Evolutionary conservation across 2,329 filamentous ascomycete species (phyloP), one percentile per base, ranked within the genome.

Genomic region (Neoascochyta sp.): DNA sequence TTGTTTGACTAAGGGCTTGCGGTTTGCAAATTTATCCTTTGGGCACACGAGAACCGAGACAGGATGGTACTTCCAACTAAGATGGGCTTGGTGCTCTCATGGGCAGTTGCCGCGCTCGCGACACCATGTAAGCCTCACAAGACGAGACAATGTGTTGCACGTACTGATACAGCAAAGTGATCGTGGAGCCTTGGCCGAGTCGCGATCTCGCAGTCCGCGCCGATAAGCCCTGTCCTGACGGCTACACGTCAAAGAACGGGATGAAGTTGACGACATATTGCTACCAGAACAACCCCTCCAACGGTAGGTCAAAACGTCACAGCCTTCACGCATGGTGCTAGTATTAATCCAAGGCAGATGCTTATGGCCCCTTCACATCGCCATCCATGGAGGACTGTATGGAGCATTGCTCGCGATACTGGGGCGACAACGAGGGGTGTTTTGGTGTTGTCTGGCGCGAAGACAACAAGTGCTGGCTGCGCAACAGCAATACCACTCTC

Each of bases 351-450:
- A 7, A 10, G 11, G 1, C 22, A 37, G 34, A 37, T 27, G 34
- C 29, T 7, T 15, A 33, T 29, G 34, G 23, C 26, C 29, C 43
- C 4, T 52, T 54, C 31, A 30, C 23, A 5, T 36, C 43, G 5
- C 22, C 28, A 9, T 45, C 35, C 9, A 51, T 52, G 43, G 14
- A 33, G 19, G 51, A 47, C 9, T 60, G 54, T 23, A 50, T 60
- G 46, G 54, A 57, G 16, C 51, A 39, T 21, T 60, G 56, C 34
- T 59, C 54, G 15, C 41, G 56, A 22, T 60, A 40, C 34, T 53
- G 48, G 48, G 54, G 54, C 9, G 28, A 41, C 1, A 35, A 46
- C 17, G 54, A 53, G 37, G 56, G 54, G 6, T 60, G 56, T 34
- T 60, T 46, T 18, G 54, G 54, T 8, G 29, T 57, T 1, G 48